Evolutionary conservation across 345 rosid genomes (phyloP), one percentile per base, ranked within the genome.

Genomic region (Boechera divaricarpa): DNA sequence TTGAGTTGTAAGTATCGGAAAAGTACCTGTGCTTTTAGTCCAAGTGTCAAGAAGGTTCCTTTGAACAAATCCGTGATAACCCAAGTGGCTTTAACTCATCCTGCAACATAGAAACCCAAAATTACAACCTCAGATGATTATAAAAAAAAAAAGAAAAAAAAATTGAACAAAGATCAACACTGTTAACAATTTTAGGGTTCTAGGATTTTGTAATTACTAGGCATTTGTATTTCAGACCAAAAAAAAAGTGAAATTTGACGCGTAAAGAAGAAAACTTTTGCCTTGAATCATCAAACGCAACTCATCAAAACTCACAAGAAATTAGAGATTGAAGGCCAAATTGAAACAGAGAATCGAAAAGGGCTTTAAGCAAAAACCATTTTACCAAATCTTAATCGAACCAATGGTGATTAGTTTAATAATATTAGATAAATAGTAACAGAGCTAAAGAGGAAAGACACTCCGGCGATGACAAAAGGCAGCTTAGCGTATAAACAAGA

Each of bases 31-130:
- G 69, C 48, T 60, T 69, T 52, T 5, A 60, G 63, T 61, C 63
- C 69, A 69, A 13, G 69, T 76, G 79, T 61, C 79, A 58, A 44
- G 24, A 24, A 3, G 75, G 41, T 44, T 54, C 47, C 66, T 63
- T 63, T 70, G 26, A 26, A 24, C 80, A 76, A 76, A 76, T 54
- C 75, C 47, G 63, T 31, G 15, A 15, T 5, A 31, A 21, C 51
- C 51, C 72, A 55, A 73, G 54, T 61, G 39, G 44, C 58, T 59
- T 67, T 49, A 67, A 58, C 79, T 48, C 62, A 36, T 18, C 73
- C 80, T 77, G 61, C 58, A 24, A 60, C 64, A 62, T 16, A 10
- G 12, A 69, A 26, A 62, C 13, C 28, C 9, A 61, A 51, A 18
- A 16, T 16, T 10, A 66, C 38, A 75, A 67, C 29, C 7, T 51